Evolutionary conservation across 495 filamentous ascomycete genomes (phyloP), one percentile per base, ranked within the genome.

Genomic region (Zalerion maritima): DNA sequence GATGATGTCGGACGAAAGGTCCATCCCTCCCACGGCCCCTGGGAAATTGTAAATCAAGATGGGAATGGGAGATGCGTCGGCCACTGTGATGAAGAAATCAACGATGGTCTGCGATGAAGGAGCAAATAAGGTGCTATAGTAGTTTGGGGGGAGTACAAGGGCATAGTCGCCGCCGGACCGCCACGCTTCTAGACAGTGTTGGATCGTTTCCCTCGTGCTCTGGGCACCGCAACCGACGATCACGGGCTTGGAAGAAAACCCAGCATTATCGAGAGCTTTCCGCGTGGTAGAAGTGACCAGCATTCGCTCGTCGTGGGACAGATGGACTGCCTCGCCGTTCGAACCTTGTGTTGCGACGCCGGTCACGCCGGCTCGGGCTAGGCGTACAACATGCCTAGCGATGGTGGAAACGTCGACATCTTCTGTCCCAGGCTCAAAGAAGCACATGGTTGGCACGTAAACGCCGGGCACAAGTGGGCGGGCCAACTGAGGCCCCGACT

Each of bases 31-130:
- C 18, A 78, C 79, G 2, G 80, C 86, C 11, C 72, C 81, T 17
- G 85, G 85, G 56, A 76, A 94, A 58, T 93, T 94, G 63, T 94
- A 94, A 47, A 94, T 85, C 36, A 93, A 61, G 33, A 94, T 67
- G 1, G 85, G 86, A 26, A 94, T 68, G 4, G 84, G 86, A 1
- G 81, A 89, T 5, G 71, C 69, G 43, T 75, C 69, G 15, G 85
- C 85, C 14, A 93, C 79, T 22, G 70, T 64, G 21, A 57, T 64
- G 67, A 91, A 93, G 57, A 77, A 86, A 18, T 74, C 64, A 24
- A 75, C 49, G 25, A 92, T 47, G 67, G 89, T 52, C 61, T 73
- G 35, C 76, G 70, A 55, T 75, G 52, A 45, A 1, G 56, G 51
- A 1, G 54, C 54, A 32, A 63, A 60, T 22, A 86, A 60, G 3